A percentile compares a stretch with the other conserved stretches of the same genome.
Conservation (phyloP, 345 rosid genomes). For the Syzygium aqueum region DNA sequence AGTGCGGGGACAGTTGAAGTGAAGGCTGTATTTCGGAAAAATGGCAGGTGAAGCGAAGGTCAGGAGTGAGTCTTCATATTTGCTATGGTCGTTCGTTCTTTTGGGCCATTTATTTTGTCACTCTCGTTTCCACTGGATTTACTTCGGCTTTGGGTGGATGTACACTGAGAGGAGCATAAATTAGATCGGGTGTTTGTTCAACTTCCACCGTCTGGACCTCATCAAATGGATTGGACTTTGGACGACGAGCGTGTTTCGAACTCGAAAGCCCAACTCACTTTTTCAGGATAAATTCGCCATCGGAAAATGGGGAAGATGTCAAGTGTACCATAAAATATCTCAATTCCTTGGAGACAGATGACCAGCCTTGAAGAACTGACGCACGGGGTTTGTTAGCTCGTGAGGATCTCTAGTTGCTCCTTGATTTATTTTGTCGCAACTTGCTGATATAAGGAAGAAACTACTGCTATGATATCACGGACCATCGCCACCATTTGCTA, state of each 20-base stretch:
- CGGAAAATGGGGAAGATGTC: not conserved
- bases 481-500: not conserved
- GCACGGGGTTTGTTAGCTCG: not conserved
- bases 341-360: not conserved
- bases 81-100: not conserved
- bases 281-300: not conserved
- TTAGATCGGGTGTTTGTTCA: not conserved
- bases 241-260: not conserved
- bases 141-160: not conserved
- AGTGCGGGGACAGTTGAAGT: not conserved
- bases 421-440: not conserved
- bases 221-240: not conserved
- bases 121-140: not conserved
- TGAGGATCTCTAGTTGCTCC: not conserved
- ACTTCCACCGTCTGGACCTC: not conserved
- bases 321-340: not conserved
- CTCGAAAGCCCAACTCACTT: not conserved
- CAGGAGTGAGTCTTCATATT: not conserved
- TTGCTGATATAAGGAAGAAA: not conserved
- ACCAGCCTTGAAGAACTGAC: not conserved
- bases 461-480: not conserved
- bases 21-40: not conserved
- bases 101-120: not conserved
- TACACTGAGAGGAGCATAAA: not conserved
- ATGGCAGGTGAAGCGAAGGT: not conserved